Evolutionary conservation across 2,329 filamentous ascomycete species (phyloP), one percentile per base, ranked within the genome.

Genomic region (Neoscytalidium dimidiatum): DNA sequence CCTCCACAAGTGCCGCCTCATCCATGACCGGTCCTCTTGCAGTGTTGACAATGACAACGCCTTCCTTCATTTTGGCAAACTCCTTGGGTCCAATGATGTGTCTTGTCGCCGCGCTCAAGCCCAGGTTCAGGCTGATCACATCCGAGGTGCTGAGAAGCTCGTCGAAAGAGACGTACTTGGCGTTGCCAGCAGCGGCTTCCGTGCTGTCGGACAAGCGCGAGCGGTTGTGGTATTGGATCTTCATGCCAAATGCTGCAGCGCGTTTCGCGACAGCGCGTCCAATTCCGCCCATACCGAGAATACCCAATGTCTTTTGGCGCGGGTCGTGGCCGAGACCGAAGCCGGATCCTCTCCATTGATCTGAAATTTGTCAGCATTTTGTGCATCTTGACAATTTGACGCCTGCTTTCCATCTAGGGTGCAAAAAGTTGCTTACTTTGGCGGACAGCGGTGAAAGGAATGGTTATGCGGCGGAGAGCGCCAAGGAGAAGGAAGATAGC

Each of bases 271-370:
- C 79, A 6, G 83, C 82, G 14, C 80, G 77, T 2, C 86, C 86
- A 52, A 88, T 88, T 9, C 85, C 84, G 28, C 86, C 86, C 84
- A 87, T 86, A 11, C 85, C 86, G 1, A 88, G 74, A 64, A 88
- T 85, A 4, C 85, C 85, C 70, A 86, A 79, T 1, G 75, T 75
- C 70, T 85, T 84, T 65, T 82, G 80, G 69, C 81, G 81, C 2
- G 83, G 83, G 63, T 85, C 83, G 69, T 83, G 83, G 14, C 83
- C 84, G 38, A 86, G 79, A 1, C 73, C 74, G 48, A 82, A 78
- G 41, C 70, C 69, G 17, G 70, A 69, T 51, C 79, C 79, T 38
- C 77, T 70, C 73, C 75, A 77, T 17, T 74, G 68, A 29, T 74
- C 70, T 53, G 28, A 5, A 17, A n/a, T 26, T 0, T 14, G 53